These are phyloP conservation scores for Pascua sp. DNA, from an alignment of 1,284 basidiomycete genomes.

Conservation along the genomic window DNA sequence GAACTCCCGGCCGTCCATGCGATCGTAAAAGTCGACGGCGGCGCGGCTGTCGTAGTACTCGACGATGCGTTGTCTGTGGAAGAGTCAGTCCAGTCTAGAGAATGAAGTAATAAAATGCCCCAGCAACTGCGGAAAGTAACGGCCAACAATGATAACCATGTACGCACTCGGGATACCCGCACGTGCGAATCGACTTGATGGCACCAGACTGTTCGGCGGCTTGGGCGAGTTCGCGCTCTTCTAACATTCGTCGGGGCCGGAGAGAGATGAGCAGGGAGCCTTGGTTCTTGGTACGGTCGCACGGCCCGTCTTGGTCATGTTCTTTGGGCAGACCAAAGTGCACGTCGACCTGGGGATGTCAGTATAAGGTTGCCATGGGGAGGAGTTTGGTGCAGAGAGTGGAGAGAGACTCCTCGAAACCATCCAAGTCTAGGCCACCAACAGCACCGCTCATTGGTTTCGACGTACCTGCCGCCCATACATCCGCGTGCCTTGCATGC, in stretches of 20 bases:
- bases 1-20: conserved; percentile 69
- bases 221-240: conserved; percentile 75
- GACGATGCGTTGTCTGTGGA: conserved; percentile 68
- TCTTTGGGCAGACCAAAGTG: conserved; percentile 93
- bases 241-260: conserved; percentile 61
- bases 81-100: background rate
- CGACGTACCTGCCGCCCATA: conserved; percentile 56
- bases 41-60: conserved; percentile 86
- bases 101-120: conserved; percentile 6
- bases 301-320: conserved; percentile 66
- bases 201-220: conserved; percentile 86
- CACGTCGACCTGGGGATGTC: conserved; percentile 74
- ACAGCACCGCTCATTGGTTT: conserved; percentile 58
- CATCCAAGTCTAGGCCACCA: background rate
- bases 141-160: background rate
- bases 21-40: conserved; percentile 73
- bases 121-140: no score
- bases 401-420: no score
- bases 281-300: conserved; percentile 82
- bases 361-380: background rate
- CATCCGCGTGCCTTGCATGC: conserved; percentile 78
- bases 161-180: conserved; percentile 66
- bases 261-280: conserved; percentile 78
- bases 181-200: conserved; percentile 70
- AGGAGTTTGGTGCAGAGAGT: no score